Evolutionary conservation across 176 grass and related monocot genomes (phyloP), one percentile per base, ranked within the genome.

Genomic region (Oryza punctata): DNA sequence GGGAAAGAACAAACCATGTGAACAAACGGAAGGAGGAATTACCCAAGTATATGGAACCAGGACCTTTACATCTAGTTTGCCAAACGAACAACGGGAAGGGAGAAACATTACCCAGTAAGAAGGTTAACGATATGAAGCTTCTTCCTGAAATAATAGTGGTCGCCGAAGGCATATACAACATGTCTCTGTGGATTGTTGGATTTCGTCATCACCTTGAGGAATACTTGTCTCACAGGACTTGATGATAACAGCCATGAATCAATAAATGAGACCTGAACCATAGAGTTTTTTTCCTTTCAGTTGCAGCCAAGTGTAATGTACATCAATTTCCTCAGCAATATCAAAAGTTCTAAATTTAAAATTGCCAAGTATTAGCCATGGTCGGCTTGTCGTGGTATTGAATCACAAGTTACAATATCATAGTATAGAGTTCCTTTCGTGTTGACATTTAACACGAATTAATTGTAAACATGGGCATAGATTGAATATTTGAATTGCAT

Each of bases 221-320:
- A 95, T 76, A 40, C 25, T 52, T 69, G 67, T 79, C 57, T 88
- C 81, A 93, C 30, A 19, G 77, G 88, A 78, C 80, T 59, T 43
- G 83, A 78, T 59, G 96, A 95, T 73, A 95, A 90, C 77, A 98
- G 12, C 92, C 96, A 90, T 59, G 93, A 93, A 77, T 98, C 96
- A 44, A 98, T 84, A 85, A 91, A 85, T 83, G 96, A 98, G 19
- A 98, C 89, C 96, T 95, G 79, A 19, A 93, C 87, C 85, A 67
- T 49, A 83, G 63, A 24, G 12, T 65, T 65, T 70, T 59, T 40
- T 8, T 8, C 32, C 44, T 65, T 85, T 82, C 66, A 89, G 30
- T 7, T 82, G 16, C 37, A 68, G 63, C 3, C 32, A 28, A 9
- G 25, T 54, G 81, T 71, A 23, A 60, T 44, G 38, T 7, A 66